A percentile compares a stretch with the other conserved stretches of the same genome.
phyloP scores from a whole-genome alignment of 345 rosid species.

The Bruguiera gymnorhiza region DNA sequence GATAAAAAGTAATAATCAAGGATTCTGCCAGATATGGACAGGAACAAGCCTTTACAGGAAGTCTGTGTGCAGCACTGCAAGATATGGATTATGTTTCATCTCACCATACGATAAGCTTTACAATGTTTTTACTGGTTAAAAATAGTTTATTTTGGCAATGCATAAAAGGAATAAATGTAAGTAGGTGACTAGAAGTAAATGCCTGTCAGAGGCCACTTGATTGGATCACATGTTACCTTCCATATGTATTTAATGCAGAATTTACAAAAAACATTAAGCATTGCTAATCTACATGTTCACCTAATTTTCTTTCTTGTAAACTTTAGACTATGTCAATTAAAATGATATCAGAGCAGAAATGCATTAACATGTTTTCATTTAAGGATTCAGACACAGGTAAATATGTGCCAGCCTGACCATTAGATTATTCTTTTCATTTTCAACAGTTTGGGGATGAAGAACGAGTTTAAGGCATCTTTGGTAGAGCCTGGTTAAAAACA shows the following conservation, averaged over 20 bases:
- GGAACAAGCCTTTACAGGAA: background rate
- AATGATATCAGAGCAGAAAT: no score
- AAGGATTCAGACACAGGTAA: no score
- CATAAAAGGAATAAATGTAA: background rate
- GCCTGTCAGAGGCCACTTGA: background rate
- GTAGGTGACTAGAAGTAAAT: background rate
- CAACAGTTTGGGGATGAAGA: no score
- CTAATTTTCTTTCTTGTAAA: background rate
- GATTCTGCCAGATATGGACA: background rate
- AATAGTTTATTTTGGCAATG: background rate
- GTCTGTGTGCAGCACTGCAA: background rate
- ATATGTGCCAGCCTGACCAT: no score
- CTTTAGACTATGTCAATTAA: no score
- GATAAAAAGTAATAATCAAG: background rate
- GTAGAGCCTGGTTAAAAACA: no score
- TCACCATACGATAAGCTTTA: background rate
- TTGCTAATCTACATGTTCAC: background rate
- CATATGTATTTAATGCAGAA: background rate
- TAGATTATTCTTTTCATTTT: no score
- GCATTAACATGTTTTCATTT: no score
- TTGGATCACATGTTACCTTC: background rate
- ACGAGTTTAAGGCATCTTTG: no score
- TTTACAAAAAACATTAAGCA: background rate
- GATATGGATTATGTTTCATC: background rate
- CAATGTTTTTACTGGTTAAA: background rate